A percentile compares a stretch with the other conserved stretches of the same genome.
Evolutionary conservation across 441 rosid genomes (phyloP).

Genomic region (Pelargonium cotyledonis): DNA sequence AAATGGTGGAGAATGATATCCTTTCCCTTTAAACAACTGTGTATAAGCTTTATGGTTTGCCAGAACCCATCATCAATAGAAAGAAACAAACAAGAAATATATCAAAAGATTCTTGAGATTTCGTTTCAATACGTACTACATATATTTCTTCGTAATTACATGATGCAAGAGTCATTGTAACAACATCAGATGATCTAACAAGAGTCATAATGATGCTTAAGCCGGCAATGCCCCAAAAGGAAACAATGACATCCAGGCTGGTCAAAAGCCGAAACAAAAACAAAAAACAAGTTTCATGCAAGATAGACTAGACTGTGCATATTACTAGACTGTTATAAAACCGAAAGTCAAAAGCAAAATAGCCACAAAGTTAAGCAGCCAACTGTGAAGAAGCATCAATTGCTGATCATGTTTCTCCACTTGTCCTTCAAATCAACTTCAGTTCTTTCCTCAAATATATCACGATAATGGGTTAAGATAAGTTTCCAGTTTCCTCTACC

Average conservation of each 20-base stretch:
- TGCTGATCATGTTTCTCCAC: slow-evolving; percentile 40
- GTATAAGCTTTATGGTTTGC: neutral
- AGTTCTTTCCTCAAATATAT: slow-evolving; percentile 34
- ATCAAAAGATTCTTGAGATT: neutral
- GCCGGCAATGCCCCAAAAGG: neutral
- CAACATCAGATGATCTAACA: too few relatives aligned
- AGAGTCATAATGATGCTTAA: too few relatives aligned
- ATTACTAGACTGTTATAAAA: neutral
- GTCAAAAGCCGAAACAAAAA: neutral
- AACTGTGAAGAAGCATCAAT: slow-evolving; percentile 1
- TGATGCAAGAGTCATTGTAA: too few relatives aligned
- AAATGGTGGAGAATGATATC: neutral
- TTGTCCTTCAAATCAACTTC: slow-evolving; percentile 50
- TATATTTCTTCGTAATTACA: neutral
- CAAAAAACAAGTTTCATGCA: neutral
- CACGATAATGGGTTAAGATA: slow-evolving; percentile 26
- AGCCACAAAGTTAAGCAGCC: neutral
- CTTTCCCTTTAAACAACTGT: neutral
- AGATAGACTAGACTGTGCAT: neutral
- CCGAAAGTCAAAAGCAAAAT: neutral
- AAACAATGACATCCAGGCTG: neutral
- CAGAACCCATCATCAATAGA: neutral
- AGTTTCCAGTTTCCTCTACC: slow-evolving; percentile 43
- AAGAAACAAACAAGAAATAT: neutral
- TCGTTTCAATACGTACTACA: neutral